Evolutionary conservation across 257 asterid species (phyloP).

Genomic region (Przewalskia tangutica): DNA sequence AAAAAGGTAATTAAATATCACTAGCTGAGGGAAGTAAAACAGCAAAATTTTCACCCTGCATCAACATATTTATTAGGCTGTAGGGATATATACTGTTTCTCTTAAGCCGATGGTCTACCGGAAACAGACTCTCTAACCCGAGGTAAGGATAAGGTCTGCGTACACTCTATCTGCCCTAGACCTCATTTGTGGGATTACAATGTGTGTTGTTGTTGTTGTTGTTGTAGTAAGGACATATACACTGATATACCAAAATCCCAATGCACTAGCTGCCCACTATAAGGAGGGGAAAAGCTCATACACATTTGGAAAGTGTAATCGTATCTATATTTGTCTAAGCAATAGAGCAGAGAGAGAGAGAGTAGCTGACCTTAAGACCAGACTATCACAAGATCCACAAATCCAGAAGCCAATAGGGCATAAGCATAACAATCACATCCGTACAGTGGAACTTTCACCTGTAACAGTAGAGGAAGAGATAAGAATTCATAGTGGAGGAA

Average conservation of each 20-base stretch:
- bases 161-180: too few relatives aligned
- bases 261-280: not conserved
- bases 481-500: not conserved
- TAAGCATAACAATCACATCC: conserved; percentile 87
- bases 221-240: not conserved
- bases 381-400: conserved; percentile 80
- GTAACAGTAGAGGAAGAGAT: too few relatives aligned
- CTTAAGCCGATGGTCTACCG: too few relatives aligned
- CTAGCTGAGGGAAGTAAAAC: not conserved
- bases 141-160: too few relatives aligned
- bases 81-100: not conserved
- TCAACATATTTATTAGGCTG: not conserved
- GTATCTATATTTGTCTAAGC: not conserved
- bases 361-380: conserved; percentile 70
- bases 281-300: not conserved
- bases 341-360: not conserved
- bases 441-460: too few relatives aligned
- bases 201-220: too few relatives aligned
- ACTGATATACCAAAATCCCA: not conserved
- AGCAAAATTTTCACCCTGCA: not conserved
- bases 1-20: not conserved
- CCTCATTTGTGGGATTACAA: too few relatives aligned
- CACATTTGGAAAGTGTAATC: not conserved
- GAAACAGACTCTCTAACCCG: too few relatives aligned
- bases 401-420: conserved; percentile 85